Percentiles rank a stretch among this genome's conserved stretches.
Conservation (phyloP, 306 rosid species). For the Dicorynia guianensis region DNA sequence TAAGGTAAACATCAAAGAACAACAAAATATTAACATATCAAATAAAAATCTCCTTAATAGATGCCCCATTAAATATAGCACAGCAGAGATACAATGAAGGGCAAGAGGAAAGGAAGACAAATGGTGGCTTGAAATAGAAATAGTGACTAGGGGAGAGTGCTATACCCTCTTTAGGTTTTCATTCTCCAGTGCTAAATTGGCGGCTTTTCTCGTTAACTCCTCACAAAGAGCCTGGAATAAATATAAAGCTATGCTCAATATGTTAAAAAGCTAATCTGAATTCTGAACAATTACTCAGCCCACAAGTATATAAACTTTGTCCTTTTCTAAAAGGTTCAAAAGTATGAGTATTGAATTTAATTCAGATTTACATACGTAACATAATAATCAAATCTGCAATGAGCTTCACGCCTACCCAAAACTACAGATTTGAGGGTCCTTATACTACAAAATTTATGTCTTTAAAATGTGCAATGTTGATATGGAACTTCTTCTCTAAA, state of each 20-base stretch:
- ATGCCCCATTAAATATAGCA: conserved; percentile 25
- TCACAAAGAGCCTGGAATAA: conserved; percentile 84
- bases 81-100: conserved; percentile 8
- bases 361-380: not conserved
- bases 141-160: conserved; percentile 23
- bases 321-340: not conserved
- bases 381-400: conserved; percentile 7
- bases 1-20: conserved; percentile 34
- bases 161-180: conserved; percentile 79
- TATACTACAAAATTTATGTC: too few relatives aligned
- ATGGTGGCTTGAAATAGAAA: conserved; percentile 29
- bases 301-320: not conserved
- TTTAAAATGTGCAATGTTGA: too few relatives aligned
- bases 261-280: conserved; percentile 28
- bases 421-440: too few relatives aligned
- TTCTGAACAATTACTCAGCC: conserved; percentile 25
- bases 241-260: conserved; percentile 21
- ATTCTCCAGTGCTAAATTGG: conserved; percentile 76
- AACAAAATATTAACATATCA: conserved; percentile 17
- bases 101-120: conserved; percentile 30
- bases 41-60: conserved; percentile 32
- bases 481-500: too few relatives aligned
- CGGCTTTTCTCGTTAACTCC: conserved; percentile 80
- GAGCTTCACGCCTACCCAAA: too few relatives aligned
- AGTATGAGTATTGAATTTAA: not conserved